These are phyloP conservation scores for Larix sibirica DNA, from an alignment of 83 land plant species.

Conservation along the genomic window DNA sequence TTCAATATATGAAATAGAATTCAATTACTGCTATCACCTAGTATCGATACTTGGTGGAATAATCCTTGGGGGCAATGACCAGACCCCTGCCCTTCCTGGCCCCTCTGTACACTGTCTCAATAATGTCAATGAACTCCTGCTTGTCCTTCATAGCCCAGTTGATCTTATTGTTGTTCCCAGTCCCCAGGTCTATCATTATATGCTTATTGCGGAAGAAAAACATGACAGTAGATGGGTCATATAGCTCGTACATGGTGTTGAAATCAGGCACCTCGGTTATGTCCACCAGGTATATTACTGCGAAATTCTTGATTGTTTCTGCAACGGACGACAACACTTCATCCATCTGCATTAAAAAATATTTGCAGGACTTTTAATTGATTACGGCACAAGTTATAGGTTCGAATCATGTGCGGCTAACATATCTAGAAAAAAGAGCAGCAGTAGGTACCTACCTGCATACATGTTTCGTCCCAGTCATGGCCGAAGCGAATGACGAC, in stretches of 20 bases:
- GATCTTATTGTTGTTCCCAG: conserved; percentile 98
- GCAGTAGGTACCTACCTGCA: conserved; percentile 34
- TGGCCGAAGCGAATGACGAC: conserved; percentile 92
- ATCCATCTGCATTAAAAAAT: conserved; percentile 59
- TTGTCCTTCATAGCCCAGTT: conserved; percentile 97
- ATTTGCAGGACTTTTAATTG: not conserved
- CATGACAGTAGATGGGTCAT: conserved; percentile 96
- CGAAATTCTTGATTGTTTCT: conserved; percentile 94
- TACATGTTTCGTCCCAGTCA: conserved; percentile 96
- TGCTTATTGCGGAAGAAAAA: conserved; percentile 99
- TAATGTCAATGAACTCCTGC: conserved; percentile 95
- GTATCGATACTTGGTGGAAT: conserved; percentile 91
- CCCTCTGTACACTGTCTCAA: conserved; percentile 94
- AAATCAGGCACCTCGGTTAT: conserved; percentile 96
- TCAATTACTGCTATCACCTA: not conserved
- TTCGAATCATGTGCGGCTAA: not conserved
- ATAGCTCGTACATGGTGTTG: conserved; percentile 98
- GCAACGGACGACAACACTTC: conserved; percentile 94
- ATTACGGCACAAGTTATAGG: no score
- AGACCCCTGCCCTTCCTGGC: conserved; percentile 98
- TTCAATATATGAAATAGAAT: no score
- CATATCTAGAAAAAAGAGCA: not conserved
- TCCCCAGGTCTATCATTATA: conserved; percentile 97
- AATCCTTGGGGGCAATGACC: conserved; percentile 95
- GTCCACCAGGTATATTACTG: conserved; percentile 93